Evolutionary conservation across 495 filamentous ascomycete genomes (phyloP).

Genomic region (Neurospora sp.): DNA sequence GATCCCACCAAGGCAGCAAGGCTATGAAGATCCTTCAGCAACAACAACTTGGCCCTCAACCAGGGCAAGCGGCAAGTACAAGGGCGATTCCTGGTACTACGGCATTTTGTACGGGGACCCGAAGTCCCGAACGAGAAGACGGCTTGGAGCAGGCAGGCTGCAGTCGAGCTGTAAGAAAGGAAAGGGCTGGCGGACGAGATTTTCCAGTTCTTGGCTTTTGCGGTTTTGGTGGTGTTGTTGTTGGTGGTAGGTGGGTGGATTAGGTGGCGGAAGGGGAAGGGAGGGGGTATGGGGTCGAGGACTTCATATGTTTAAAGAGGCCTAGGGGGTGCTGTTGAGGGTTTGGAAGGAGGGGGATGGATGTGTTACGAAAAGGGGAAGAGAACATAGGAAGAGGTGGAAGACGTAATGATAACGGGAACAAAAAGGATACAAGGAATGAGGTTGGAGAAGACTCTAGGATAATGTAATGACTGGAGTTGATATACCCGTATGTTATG

Average conservation of each 20-base stretch:
- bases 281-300: background rate
- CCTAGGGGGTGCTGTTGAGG: background rate
- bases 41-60: slow-evolving; percentile 21
- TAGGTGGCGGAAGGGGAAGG: slow-evolving; percentile 3
- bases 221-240: slow-evolving; percentile 15
- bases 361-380: background rate
- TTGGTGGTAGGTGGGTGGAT: slow-evolving; percentile 10
- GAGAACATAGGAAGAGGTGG: background rate
- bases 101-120: slow-evolving; percentile 4
- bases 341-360: background rate
- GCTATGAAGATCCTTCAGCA: slow-evolving; percentile 9
- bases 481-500: background rate
- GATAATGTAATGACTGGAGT: background rate
- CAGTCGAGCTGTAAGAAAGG: slow-evolving; percentile 21
- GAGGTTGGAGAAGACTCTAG: background rate
- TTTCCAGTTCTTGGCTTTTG: slow-evolving; percentile 26
- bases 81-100: slow-evolving; percentile 3
- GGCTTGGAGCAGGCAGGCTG: slow-evolving; percentile 2
- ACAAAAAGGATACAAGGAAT: background rate
- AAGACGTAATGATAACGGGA: background rate
- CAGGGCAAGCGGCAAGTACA: slow-evolving; percentile 17
- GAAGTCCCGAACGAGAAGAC: background rate
- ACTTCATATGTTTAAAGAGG: background rate
- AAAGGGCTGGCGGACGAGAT: slow-evolving; percentile 25
- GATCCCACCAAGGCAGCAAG: background rate